Evolutionary conservation across 345 rosid species (phyloP).

Genomic region (Rhodamnia rubescens): DNA sequence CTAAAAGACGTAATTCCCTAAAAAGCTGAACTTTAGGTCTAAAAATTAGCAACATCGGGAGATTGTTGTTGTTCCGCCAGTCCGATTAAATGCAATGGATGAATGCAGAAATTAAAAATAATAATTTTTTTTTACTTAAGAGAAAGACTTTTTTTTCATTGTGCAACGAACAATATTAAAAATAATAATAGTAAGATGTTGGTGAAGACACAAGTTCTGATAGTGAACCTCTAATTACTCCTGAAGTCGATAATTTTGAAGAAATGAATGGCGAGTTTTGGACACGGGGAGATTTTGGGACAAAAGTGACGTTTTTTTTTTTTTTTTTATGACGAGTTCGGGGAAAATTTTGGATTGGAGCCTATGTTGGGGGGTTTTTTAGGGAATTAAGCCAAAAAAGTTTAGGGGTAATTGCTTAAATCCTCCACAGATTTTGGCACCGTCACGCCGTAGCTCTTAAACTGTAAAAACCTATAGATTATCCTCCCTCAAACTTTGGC

Average conservation of each 20-base stretch:
- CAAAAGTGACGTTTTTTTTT: neutral
- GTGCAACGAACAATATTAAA: too few species aligned
- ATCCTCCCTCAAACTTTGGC: neutral
- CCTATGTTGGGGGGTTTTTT: neutral
- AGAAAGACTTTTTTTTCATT: too few species aligned
- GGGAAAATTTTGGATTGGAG: neutral
- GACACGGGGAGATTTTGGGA: neutral
- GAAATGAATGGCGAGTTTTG: neutral
- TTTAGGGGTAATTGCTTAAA: neutral
- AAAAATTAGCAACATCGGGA: too few species aligned
- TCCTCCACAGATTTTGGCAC: neutral
- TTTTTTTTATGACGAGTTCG: neutral
- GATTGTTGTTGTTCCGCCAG: too few species aligned
- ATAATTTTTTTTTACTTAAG: too few species aligned
- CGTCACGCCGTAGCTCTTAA: neutral
- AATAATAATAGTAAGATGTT: too few species aligned
- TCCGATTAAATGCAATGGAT: too few species aligned
- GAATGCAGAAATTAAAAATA: too few species aligned
- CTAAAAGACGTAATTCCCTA: too few species aligned
- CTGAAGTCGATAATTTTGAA: neutral
- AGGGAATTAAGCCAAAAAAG: neutral
- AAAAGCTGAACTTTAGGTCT: too few species aligned
- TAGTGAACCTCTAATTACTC: too few species aligned
- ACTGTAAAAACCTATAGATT: neutral
- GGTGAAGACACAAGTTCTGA: too few species aligned